These are phyloP conservation scores for Coprinopsis cinerea DNA, from an alignment of 768 basidiomycete genomes.

Conservation along the genomic window DNA sequence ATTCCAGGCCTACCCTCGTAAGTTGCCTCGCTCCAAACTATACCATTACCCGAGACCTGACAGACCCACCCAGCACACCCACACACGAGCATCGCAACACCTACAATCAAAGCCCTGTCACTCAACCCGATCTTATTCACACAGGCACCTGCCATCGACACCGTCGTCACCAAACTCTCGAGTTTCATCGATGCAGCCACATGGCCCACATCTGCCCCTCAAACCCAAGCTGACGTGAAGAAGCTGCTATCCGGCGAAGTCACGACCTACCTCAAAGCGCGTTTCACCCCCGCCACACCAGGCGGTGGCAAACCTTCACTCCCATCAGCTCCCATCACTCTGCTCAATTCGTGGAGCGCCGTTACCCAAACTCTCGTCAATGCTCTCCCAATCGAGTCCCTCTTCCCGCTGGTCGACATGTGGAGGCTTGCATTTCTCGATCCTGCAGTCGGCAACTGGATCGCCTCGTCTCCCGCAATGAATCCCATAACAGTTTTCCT, in stretches of 20 bases:
- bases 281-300: slow-evolving; percentile 33
- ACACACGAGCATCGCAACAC: slow-evolving; percentile 56
- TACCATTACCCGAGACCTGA: neutral
- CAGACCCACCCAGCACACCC: slow-evolving; percentile 55
- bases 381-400: slow-evolving; percentile 43
- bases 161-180: slow-evolving; percentile 53
- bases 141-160: slow-evolving; percentile 64
- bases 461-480: slow-evolving; percentile 15
- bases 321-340: slow-evolving; percentile 28
- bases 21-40: slow-evolving; percentile 22
- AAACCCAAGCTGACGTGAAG: slow-evolving; percentile 38
- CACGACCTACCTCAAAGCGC: slow-evolving; percentile 59
- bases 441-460: slow-evolving; percentile 48
- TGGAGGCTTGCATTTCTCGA: slow-evolving; percentile 78
- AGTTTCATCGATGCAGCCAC: slow-evolving; percentile 52
- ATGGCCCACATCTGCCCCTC: slow-evolving; percentile 25
- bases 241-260: slow-evolving; percentile 42
- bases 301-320: slow-evolving; percentile 11
- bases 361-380: slow-evolving; percentile 37
- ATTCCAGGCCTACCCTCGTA: slow-evolving; percentile 77
- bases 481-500: slow-evolving; percentile 45
- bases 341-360: slow-evolving; percentile 44
- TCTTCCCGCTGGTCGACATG: slow-evolving; percentile 82
- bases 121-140: slow-evolving; percentile 72
- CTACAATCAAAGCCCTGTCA: slow-evolving; percentile 54